Evolutionary conservation across 116 monocot genomes (phyloP).

Genomic region (Papilionanthe hybrid): DNA sequence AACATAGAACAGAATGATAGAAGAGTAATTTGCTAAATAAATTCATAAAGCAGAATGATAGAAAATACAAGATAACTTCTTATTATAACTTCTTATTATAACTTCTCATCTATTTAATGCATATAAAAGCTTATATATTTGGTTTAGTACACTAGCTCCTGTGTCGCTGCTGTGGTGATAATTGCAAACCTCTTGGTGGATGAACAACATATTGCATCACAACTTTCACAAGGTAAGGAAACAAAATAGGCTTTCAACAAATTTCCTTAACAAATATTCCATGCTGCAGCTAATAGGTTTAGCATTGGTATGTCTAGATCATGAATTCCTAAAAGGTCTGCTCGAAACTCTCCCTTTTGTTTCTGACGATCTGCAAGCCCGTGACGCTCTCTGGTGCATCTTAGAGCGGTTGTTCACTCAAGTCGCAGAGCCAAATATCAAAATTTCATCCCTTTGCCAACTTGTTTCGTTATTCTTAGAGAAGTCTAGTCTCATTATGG

Average conservation of each 20-base stretch:
- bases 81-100: no score
- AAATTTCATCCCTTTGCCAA: constrained; percentile 16
- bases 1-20: no score
- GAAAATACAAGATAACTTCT: no score
- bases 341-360: constrained; percentile 72
- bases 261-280: not conserved
- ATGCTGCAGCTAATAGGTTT: not conserved
- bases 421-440: constrained; percentile 23
- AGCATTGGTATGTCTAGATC: constrained; percentile 35
- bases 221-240: constrained; percentile 50
- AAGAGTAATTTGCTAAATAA: no score
- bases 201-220: constrained; percentile 30
- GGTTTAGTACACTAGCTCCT: no score
- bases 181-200: constrained; percentile 78
- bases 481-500: constrained; percentile 52
- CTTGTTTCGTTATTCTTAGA: constrained; percentile 37
- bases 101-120: no score
- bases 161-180: constrained; percentile 46
- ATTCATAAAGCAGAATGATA: no score
- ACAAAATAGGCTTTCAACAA: not conserved
- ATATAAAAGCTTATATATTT: no score
- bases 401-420: constrained; percentile 41
- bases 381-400: constrained; percentile 72
- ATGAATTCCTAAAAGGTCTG: constrained; percentile 47
- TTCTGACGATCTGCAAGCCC: constrained; percentile 53